These are phyloP conservation scores for Microbotryomycetes sp. DNA, from an alignment of 1,284 basidiomycete genomes.

Conservation along the genomic window DNA sequence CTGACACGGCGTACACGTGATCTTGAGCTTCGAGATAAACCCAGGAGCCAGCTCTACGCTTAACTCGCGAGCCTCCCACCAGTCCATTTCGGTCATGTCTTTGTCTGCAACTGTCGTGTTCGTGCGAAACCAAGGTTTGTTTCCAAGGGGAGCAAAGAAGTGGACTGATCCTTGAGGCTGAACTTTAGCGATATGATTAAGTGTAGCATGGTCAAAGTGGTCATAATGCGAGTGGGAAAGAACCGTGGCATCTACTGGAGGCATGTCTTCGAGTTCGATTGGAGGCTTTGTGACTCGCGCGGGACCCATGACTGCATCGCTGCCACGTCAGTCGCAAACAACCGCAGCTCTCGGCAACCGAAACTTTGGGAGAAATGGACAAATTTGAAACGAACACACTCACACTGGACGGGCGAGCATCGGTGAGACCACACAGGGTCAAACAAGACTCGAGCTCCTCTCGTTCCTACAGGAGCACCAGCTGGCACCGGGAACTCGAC, in stretches of 20 bases:
- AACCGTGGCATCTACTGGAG: slow-evolving; percentile 59
- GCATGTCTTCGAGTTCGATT: slow-evolving; percentile 55
- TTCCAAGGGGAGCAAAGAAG: slow-evolving; percentile 60
- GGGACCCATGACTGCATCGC: slow-evolving; percentile 47
- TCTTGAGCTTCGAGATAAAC: slow-evolving; percentile 27
- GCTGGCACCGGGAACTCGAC: slow-evolving; percentile 54
- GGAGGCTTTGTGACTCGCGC: slow-evolving; percentile 57
- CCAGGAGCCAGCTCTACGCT: slow-evolving; percentile 33
- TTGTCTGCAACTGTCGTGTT: slow-evolving; percentile 45
- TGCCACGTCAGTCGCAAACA: neutral
- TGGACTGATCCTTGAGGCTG: slow-evolving; percentile 41
- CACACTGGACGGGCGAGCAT: slow-evolving; percentile 53
- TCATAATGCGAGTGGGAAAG: slow-evolving; percentile 46
- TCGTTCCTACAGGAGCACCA: slow-evolving; percentile 40
- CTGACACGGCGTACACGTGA: slow-evolving; percentile 52
- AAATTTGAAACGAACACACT: neutral
- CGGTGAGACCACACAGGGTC: slow-evolving; percentile 63
- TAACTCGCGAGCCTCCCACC: slow-evolving; percentile 56
- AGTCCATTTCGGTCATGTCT: slow-evolving; percentile 58
- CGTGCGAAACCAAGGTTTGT: slow-evolving; percentile 50
- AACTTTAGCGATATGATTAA: slow-evolving; percentile 46
- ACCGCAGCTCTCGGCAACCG: neutral
- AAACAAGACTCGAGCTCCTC: slow-evolving; percentile 60
- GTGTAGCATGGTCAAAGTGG: slow-evolving; percentile 55
- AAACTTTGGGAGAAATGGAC: neutral